phyloP scores from a whole-genome alignment of 2,329 filamentous ascomycete species.

The Cercospora sp. region DNA sequence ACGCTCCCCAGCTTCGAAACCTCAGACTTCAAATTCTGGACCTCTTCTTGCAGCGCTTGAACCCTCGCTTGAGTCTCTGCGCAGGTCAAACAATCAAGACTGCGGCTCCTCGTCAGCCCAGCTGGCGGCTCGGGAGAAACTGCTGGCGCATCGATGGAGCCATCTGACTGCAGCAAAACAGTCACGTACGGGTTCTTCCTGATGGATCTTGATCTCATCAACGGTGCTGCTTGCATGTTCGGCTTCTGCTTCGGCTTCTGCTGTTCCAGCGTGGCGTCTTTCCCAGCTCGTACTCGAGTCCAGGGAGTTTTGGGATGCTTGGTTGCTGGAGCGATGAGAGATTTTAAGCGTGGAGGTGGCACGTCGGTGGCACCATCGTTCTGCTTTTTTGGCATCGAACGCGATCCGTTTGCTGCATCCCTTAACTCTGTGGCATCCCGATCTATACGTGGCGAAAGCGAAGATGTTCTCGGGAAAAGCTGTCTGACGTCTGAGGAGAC shows the following conservation, averaged over 20 bases:
- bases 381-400: conserved; percentile 11
- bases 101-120: conserved; percentile 1
- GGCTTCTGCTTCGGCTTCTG: not conserved
- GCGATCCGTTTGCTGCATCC: not conserved
- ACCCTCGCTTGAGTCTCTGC: conserved; percentile 25
- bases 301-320: conserved; percentile 28
- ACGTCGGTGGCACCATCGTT: not conserved
- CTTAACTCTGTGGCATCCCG: not conserved
- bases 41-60: conserved; percentile 28
- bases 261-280: not conserved
- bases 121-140: not conserved
- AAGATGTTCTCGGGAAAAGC: conserved; percentile 35
- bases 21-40: conserved; percentile 33
- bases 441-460: conserved; percentile 24
- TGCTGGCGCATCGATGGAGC: conserved; percentile 1
- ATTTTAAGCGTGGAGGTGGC: not conserved
- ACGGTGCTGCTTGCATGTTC: not conserved
- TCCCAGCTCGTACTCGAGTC: conserved; percentile 26
- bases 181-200: conserved; percentile 17
- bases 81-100: conserved; percentile 21
- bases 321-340: conserved; percentile 14
- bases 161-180: conserved; percentile 4
- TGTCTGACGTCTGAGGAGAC: conserved; percentile 31
- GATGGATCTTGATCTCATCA: not conserved
- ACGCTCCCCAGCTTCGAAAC: conserved; percentile 31